phyloP scores from a whole-genome alignment of 805 yeast genomes.

The Myxozyma udenii region DNA sequence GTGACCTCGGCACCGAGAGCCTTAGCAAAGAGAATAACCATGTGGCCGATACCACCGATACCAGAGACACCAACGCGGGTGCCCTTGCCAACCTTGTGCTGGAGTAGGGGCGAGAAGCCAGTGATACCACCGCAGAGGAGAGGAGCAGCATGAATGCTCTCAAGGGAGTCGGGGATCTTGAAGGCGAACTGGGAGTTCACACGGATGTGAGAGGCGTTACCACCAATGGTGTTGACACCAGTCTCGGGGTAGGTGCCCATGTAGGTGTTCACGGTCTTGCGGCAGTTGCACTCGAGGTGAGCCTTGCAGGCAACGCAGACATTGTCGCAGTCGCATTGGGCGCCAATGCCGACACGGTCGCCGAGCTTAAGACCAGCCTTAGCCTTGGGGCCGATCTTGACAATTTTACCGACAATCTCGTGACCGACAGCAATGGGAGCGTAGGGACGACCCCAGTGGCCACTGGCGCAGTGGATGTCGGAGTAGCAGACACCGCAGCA shows the following conservation, averaged over 20 bases:
- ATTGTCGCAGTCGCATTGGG: slow-evolving; percentile 59
- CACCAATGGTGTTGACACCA: slow-evolving; percentile 58
- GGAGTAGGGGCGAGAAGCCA: slow-evolving; percentile 58
- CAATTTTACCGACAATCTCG: slow-evolving; percentile 40
- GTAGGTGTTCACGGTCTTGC: slow-evolving; percentile 50
- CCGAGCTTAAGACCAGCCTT: slow-evolving; percentile 55
- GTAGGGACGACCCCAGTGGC: slow-evolving; percentile 48
- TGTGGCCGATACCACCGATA: slow-evolving; percentile 65
- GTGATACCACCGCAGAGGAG: slow-evolving; percentile 76
- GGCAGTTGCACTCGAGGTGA: slow-evolving; percentile 58
- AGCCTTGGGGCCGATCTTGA: slow-evolving; percentile 54
- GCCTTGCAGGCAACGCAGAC: slow-evolving; percentile 57
- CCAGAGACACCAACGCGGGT: slow-evolving; percentile 58
- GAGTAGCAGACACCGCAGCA: slow-evolving; percentile 58
- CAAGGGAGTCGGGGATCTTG: slow-evolving; percentile 57
- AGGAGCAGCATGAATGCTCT: slow-evolving; percentile 60
- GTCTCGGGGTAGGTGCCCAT: slow-evolving; percentile 43
- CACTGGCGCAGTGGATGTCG: slow-evolving; percentile 51
- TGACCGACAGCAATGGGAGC: slow-evolving; percentile 49
- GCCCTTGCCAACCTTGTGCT: slow-evolving; percentile 48
- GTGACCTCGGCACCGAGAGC: slow-evolving; percentile 62
- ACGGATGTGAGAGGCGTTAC: slow-evolving; percentile 63
- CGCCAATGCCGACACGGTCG: slow-evolving; percentile 77
- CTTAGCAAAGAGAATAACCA: slow-evolving; percentile 55
- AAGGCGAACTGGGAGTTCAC: slow-evolving; percentile 60